Conservation (phyloP, 192 early-diverging fungal species). For the Endogone sp. region DNA sequence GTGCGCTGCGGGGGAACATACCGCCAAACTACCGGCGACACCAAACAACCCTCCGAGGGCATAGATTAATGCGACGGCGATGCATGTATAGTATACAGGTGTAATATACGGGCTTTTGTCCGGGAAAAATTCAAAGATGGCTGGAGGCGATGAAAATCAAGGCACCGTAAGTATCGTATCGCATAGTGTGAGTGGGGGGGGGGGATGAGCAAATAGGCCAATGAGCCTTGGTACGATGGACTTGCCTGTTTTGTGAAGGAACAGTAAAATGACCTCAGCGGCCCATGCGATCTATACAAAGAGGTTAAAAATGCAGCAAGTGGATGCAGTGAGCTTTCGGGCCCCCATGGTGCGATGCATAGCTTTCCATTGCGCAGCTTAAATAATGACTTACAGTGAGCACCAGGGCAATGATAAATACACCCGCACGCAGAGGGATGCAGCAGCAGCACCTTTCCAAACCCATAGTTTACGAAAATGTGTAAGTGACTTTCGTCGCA, state of each 20-base stretch:
- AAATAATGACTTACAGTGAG: conserved; percentile 28
- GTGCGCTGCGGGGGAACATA: too few species aligned
- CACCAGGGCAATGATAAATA: conserved; percentile 31
- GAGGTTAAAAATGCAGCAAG: too few species aligned
- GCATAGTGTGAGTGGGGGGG: too few species aligned
- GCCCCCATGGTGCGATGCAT: too few species aligned
- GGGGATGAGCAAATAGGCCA: too few species aligned
- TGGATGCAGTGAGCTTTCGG: too few species aligned
- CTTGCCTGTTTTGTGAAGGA: too few species aligned
- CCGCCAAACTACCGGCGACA: background rate
- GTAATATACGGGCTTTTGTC: background rate
- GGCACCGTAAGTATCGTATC: too few species aligned
- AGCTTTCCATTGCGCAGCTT: too few species aligned
- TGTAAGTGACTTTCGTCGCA: background rate
- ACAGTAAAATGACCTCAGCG: too few species aligned
- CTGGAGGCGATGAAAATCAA: background rate
- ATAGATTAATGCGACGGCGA: background rate
- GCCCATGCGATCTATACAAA: too few species aligned
- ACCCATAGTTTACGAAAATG: conserved; percentile 12
- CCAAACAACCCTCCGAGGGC: background rate
- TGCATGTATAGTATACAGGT: background rate
- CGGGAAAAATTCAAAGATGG: background rate
- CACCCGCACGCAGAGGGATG: conserved; percentile 29
- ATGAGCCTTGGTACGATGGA: too few species aligned
- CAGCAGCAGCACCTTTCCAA: conserved; percentile 34